Evolutionary conservation across 2,329 filamentous ascomycete species (phyloP), one percentile per base, ranked within the genome.

Genomic region (Cercospora sesami): DNA sequence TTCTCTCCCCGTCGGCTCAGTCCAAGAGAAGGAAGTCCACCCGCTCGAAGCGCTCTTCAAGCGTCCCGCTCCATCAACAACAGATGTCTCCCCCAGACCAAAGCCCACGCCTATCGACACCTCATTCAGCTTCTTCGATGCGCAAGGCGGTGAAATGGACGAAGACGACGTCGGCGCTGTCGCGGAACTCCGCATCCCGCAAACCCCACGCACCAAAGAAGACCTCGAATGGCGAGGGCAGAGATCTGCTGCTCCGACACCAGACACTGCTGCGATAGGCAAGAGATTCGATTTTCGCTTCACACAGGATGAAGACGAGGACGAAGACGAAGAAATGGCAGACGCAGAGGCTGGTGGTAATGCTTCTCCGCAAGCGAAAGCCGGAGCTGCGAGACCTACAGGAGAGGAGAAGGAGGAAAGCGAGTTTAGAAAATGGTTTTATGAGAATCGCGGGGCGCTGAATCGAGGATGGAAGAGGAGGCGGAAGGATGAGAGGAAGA

Each of bases 11-110:
- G 65, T 69, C 18, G 65, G 68, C 26, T 59, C 64, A 30, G 63
- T 65, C 9, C 51, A 58, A 59, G 53, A 60, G n/a, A 75, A 69
- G 74, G 78, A 81, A 69, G 83, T 97, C 0, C 94, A 98, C 73
- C 94, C 95, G 0, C 85, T 98, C 1, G 94, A 98, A 82, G 93
- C 93, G 0, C 86, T 98, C 2, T 99, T 96, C 85, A 98, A 97
- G 81, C 88, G 88, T 4, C 80, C 87, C 0, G 85, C 87, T 39
- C 79, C 82, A 33, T 78, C 79, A 4, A 79, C 79, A 4, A 79
- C 78, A 62, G 73, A 75, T 71, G 31, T 74, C 72, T 62, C 79
- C 65, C 78, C 70, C 71, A 84, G 76, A 65, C 78, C 77, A 5
- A 80, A 69, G 72, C 81, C 74, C 61, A 80, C 71, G 28, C 81